Percentiles rank a stretch among this genome's conserved stretches.
phyloP scores from a whole-genome alignment of 768 basidiomycete genomes.

The Ramaria sp. region DNA sequence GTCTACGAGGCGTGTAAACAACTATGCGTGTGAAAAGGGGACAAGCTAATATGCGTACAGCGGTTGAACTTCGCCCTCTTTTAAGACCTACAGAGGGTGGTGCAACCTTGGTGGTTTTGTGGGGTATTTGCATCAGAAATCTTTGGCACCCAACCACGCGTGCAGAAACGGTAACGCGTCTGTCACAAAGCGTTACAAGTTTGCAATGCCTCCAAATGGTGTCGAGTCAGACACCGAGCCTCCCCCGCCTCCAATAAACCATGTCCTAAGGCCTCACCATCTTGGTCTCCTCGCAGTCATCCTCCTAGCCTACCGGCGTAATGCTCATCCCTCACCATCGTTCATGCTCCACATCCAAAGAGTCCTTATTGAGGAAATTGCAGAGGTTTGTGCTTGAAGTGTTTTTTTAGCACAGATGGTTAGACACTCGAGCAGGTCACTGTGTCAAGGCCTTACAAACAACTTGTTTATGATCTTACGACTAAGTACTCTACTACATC shows the following conservation, averaged over 20 bases:
- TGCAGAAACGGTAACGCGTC: background rate
- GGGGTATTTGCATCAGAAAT: background rate
- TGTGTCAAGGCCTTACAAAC: constrained; percentile 43
- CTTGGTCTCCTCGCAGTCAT: constrained; percentile 56
- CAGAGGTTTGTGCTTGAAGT: constrained; percentile 37
- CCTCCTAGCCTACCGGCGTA: constrained; percentile 51
- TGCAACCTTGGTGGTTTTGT: background rate
- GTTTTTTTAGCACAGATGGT: too few relatives aligned
- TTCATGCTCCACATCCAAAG: constrained; percentile 58
- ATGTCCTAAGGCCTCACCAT: constrained; percentile 70
- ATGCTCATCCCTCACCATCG: constrained; percentile 35
- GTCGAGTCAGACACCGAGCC: constrained; percentile 27
- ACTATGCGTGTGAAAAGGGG: background rate
- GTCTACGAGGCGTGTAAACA: constrained; percentile 18
- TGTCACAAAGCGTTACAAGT: background rate
- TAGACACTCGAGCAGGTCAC: constrained; percentile 35
- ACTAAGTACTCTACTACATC: constrained; percentile 34
- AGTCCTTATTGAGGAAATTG: constrained; percentile 55
- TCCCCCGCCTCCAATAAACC: constrained; percentile 49
- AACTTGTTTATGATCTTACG: constrained; percentile 34
- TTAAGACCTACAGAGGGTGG: background rate
- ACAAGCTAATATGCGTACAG: background rate
- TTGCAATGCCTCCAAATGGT: constrained; percentile 5
- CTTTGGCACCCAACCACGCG: background rate
- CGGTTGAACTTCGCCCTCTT: background rate